A percentile compares a stretch with the other conserved stretches of the same genome.
Evolutionary conservation across 108 stramenopile species (phyloP).

Genomic region (Seminavis robusta): DNA sequence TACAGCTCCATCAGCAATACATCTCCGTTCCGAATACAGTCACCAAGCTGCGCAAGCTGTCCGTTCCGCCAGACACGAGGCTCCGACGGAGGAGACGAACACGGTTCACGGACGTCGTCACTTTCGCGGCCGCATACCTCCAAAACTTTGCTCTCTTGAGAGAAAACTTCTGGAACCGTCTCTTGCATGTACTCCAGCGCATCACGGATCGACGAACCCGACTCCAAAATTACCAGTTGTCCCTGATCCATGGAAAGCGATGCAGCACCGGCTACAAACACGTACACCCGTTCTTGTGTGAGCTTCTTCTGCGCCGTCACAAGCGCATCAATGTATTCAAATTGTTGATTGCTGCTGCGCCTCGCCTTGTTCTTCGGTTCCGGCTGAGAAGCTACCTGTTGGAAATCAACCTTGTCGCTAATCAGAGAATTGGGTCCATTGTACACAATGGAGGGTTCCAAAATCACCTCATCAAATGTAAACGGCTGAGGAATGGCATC

Average conservation of each 20-base stretch:
- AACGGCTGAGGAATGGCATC: not conserved
- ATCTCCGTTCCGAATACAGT: constrained; percentile 67
- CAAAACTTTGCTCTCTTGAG: not conserved
- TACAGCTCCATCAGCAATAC: constrained; percentile 33
- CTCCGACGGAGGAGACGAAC: too few relatives aligned
- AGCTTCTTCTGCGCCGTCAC: constrained; percentile 31
- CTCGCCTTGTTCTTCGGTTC: constrained; percentile 20
- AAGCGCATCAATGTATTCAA: constrained; percentile 51
- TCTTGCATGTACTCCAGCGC: constrained; percentile 33
- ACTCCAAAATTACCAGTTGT: constrained; percentile 33
- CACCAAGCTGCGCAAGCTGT: constrained; percentile 20
- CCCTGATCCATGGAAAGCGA: constrained; percentile 36
- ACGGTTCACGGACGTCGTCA: too few relatives aligned
- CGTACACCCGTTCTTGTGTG: constrained; percentile 43
- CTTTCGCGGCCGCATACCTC: too few relatives aligned
- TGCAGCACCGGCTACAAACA: constrained; percentile 53
- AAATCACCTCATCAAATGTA: not conserved
- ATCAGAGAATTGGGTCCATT: not conserved
- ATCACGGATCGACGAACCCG: constrained; percentile 34
- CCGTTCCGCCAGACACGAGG: constrained; percentile 50
- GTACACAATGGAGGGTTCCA: not conserved
- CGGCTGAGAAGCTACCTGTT: not conserved
- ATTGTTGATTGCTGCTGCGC: not conserved
- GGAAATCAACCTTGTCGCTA: not conserved
- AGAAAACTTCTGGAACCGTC: not conserved